A percentile compares a stretch with the other conserved stretches of the same genome.
phyloP scores from a whole-genome alignment of 2,329 filamentous ascomycete genomes.

The Colletotrichum tropicicola region DNA sequence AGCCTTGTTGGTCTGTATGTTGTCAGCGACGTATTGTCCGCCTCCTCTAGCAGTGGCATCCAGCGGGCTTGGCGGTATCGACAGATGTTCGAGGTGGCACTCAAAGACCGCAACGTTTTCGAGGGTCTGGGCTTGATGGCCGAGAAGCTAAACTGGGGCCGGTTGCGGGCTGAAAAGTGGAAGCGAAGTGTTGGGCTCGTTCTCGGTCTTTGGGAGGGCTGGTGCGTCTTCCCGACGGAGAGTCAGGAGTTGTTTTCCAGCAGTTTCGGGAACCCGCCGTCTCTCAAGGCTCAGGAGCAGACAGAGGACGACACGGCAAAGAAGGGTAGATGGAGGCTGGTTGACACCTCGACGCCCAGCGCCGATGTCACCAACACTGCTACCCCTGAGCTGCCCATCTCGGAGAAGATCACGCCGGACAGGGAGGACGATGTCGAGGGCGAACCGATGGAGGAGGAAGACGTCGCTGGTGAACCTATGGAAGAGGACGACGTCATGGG shows the following conservation, averaged over 20 bases:
- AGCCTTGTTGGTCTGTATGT: constrained; percentile 86
- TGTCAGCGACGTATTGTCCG: constrained; percentile 79
- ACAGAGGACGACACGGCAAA: constrained; percentile 41
- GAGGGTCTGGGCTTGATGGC: constrained; percentile 79
- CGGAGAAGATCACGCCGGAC: constrained; percentile 7
- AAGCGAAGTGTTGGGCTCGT: constrained; percentile 77
- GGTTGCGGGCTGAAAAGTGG: constrained; percentile 85
- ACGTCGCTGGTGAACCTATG: constrained; percentile 53
- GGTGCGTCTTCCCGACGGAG: constrained; percentile 78
- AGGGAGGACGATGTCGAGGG: constrained; percentile 49
- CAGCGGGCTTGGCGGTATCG: constrained; percentile 89
- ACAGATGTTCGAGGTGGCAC: constrained; percentile 78
- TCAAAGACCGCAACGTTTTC: constrained; percentile 76
- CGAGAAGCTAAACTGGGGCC: constrained; percentile 79
- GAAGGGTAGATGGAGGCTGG: constrained; percentile 60
- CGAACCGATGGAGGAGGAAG: constrained; percentile 53
- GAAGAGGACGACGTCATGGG: constrained; percentile 54
- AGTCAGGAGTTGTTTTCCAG: constrained; percentile 76
- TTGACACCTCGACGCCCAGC: constrained; percentile 46
- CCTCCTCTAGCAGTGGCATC: constrained; percentile 78
- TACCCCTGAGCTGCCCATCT: constrained; percentile 14
- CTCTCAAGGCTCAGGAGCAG: constrained; percentile 39
- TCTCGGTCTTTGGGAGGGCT: constrained; percentile 75
- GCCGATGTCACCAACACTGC: constrained; percentile 15
- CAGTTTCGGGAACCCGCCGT: constrained; percentile 76